These are phyloP conservation scores for Yamadazyma sp. DNA, from an alignment of 1,139 yeast genomes.

Conservation along the genomic window DNA sequence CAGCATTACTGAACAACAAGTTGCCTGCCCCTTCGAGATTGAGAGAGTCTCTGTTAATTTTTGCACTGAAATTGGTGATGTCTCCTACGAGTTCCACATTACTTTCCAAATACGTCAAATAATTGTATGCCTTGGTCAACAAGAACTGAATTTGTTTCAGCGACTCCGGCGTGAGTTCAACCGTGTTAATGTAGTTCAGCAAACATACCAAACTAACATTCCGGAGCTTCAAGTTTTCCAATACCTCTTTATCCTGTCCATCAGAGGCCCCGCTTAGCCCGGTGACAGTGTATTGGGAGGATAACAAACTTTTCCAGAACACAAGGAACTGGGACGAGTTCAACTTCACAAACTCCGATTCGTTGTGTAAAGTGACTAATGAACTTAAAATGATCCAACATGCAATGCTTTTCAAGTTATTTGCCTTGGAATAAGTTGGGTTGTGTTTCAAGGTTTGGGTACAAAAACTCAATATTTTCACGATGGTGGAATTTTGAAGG, in stretches of 20 bases:
- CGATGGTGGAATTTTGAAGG: slow-evolving; percentile 43
- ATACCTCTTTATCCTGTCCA: slow-evolving; percentile 29
- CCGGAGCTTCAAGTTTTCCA: slow-evolving; percentile 40
- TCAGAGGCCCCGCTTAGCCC: slow-evolving; percentile 23
- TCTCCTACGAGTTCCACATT: slow-evolving; percentile 36
- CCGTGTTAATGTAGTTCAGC: slow-evolving; percentile 39
- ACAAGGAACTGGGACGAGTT: slow-evolving; percentile 74
- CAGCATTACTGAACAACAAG: slow-evolving; percentile 28
- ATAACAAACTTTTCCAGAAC: slow-evolving; percentile 81
- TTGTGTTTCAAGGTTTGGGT: slow-evolving; percentile 49
- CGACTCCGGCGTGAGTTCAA: slow-evolving; percentile 43
- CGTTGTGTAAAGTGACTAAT: slow-evolving; percentile 66
- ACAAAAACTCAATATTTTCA: slow-evolving; percentile 46
- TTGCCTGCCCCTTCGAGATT: slow-evolving; percentile 33
- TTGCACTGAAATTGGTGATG: slow-evolving; percentile 32
- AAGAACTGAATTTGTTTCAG: slow-evolving; percentile 45
- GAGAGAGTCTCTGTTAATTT: slow-evolving; percentile 28
- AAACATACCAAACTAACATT: slow-evolving; percentile 44
- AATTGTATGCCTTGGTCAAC: slow-evolving; percentile 44
- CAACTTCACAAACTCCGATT: slow-evolving; percentile 58
- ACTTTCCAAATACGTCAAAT: slow-evolving; percentile 42
- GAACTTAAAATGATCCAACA: slow-evolving; percentile 81
- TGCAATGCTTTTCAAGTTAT: slow-evolving; percentile 27
- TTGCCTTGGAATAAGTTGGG: slow-evolving; percentile 17
- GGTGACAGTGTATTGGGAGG: slow-evolving; percentile 46